Evolutionary conservation across 805 yeast genomes (phyloP), one percentile per base, ranked within the genome.

Genomic region (Metschnikowia sp.): DNA sequence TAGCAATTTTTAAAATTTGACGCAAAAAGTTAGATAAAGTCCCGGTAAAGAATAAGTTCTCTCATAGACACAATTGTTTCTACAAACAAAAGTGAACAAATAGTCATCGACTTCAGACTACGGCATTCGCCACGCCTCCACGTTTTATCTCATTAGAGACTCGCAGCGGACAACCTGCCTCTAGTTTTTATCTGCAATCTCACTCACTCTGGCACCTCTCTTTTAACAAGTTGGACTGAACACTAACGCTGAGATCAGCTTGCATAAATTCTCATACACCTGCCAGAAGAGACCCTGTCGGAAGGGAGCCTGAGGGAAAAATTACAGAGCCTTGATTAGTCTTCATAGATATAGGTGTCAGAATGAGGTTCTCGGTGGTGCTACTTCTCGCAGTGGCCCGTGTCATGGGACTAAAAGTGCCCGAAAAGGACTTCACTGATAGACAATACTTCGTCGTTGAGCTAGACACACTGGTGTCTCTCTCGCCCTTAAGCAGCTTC

Each of bases 361-460:
- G 28, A 33, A 53, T 53, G 56, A 51, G 42, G 30, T 46, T 50
- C 19, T 15, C 48, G 41, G 30, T 40, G 33, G 40, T 41, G 42
- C 36, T 49, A 18, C 42, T 51, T 30, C 33, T 49, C 19, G 38
- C 45, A 32, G 48, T 39, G 43, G 51, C 51, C 13, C 42, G 34
- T n/a, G 49, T 45, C 12, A 18, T 39, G 40, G 54, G 53, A 13
- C 32, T 41, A 18, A 39, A 41, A 30, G 45, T 53, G 19, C 60
- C 60, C 22, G 45, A 47, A 10, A 38, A 80, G 54, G 81, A 86
- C 61, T 84, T 78, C 61, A 67, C 56, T 3, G 51, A 52, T 15
- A 72, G 74, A 38, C 76, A 78, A 50, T 87, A 86, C 65, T 84
- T 85, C 55, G 78, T 86, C 8, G 72, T 86, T 13, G 88, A 86